phyloP scores from a whole-genome alignment of 176 grass and related monocot genomes.

The Hyparrhenia diplandra region DNA sequence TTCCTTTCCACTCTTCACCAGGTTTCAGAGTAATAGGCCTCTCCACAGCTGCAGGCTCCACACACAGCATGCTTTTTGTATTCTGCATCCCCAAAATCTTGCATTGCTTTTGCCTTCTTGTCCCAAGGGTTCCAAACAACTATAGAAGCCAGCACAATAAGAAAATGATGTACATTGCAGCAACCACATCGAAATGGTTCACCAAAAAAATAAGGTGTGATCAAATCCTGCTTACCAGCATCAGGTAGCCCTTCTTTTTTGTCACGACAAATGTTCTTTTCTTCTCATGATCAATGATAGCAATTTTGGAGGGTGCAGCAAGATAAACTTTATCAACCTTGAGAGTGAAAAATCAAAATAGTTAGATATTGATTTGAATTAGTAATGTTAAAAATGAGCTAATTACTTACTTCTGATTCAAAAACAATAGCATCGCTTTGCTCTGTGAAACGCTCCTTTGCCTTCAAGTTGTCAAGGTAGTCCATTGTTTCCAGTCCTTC shows the following conservation, averaged over 20 bases:
- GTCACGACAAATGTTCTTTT: constrained; percentile 75
- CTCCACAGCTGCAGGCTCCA: constrained; percentile 70
- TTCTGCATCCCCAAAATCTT: constrained; percentile 75
- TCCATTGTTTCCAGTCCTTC: constrained; percentile 93
- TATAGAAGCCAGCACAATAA: constrained; percentile 22
- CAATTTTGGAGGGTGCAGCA: constrained; percentile 65
- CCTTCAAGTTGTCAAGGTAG: constrained; percentile 70
- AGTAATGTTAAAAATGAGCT: neutral
- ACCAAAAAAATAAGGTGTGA: neutral
- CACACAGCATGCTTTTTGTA: constrained; percentile 78
- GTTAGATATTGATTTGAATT: neutral
- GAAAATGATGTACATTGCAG: neutral
- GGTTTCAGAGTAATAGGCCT: constrained; percentile 67
- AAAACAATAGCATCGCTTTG: constrained; percentile 85
- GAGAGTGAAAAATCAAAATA: neutral
- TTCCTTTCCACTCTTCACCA: constrained; percentile 88
- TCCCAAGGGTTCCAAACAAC: constrained; percentile 97
- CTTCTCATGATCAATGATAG: constrained; percentile 90
- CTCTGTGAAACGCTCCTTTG: constrained; percentile 63
- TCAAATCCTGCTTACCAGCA: constrained; percentile 49
- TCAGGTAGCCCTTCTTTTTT: constrained; percentile 88
- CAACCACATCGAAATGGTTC: neutral
- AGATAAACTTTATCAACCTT: constrained; percentile 89
- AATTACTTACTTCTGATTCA: constrained; percentile 65
- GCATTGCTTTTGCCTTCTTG: constrained; percentile 75